A percentile compares a stretch with the other conserved stretches of the same genome.
Evolutionary conservation across 2,329 filamentous ascomycete species (phyloP).

Genomic region (Alternaria angustiovoidea): DNA sequence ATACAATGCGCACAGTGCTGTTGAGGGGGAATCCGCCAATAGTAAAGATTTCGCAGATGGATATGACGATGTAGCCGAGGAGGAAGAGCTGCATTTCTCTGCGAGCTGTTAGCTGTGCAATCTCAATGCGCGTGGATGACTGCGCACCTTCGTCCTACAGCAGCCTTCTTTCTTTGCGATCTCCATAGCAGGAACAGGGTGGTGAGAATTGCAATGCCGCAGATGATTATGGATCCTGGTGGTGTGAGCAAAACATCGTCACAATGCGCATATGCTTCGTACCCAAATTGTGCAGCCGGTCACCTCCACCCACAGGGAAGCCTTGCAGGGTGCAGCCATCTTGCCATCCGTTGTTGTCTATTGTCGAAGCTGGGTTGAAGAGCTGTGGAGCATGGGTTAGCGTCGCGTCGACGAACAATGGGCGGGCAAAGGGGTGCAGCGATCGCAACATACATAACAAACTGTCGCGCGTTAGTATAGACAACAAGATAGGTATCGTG

Average conservation of each 20-base stretch:
- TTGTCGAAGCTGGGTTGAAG: constrained; percentile 66
- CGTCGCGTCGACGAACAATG: constrained; percentile 24
- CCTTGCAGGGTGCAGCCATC: constrained; percentile 78
- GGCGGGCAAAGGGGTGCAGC: constrained; percentile 14
- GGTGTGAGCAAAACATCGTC: constrained; percentile 35
- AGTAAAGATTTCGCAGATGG: constrained; percentile 96
- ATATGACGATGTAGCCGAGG: constrained; percentile 81
- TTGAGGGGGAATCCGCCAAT: constrained; percentile 86
- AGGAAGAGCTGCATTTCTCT: constrained; percentile 98
- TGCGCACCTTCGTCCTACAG: constrained; percentile 85
- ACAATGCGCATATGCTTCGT: constrained; percentile 43
- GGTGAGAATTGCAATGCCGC: constrained; percentile 75
- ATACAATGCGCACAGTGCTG: constrained; percentile 73
- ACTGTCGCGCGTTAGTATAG: constrained; percentile 46
- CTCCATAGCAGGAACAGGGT: constrained; percentile 74
- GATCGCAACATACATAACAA: constrained; percentile 56
- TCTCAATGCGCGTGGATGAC: neutral
- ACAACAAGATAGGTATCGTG: constrained; percentile 17
- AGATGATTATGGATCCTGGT: constrained; percentile 85
- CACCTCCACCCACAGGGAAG: constrained; percentile 72
- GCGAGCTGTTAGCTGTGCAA: constrained; percentile 33
- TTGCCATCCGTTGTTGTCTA: constrained; percentile 65
- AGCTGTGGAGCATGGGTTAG: constrained; percentile 62
- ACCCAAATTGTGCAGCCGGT: constrained; percentile 84
- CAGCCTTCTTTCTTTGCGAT: constrained; percentile 89